A percentile compares a stretch with the other conserved stretches of the same genome.
phyloP scores from a whole-genome alignment of 257 asterid genomes.

The Coffea canephora region DNA sequence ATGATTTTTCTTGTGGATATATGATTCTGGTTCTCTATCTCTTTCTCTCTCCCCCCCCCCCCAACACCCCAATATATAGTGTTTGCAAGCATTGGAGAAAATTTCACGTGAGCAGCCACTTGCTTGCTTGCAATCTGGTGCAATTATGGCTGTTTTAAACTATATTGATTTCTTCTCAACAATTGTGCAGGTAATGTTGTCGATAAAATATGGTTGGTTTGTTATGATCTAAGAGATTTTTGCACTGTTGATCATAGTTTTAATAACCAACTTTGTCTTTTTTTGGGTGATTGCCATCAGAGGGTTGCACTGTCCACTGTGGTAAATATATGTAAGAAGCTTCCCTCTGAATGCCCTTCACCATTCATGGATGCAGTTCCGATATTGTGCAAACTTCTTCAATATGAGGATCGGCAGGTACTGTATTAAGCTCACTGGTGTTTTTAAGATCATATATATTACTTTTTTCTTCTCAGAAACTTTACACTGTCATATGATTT shows the following conservation, averaged over 20 bases:
- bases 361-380: constrained; percentile 95
- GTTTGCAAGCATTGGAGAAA: constrained; percentile 91
- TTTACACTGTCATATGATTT: constrained; percentile 9
- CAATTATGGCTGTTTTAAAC: constrained; percentile 79
- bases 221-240: background rate
- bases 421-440: constrained; percentile 8
- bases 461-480: background rate
- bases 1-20: constrained; percentile 4
- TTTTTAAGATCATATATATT: background rate
- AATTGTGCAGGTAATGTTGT: constrained; percentile 68
- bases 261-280: constrained; percentile 12
- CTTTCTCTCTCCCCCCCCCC: constrained; percentile 6
- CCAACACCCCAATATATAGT: constrained; percentile 35
- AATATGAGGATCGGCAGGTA: constrained; percentile 90
- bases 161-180: constrained; percentile 93
- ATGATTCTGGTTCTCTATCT: constrained; percentile 7
- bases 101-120: constrained; percentile 87
- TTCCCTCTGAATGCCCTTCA: constrained; percentile 62
- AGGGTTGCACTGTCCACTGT: constrained; percentile 92
- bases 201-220: background rate
- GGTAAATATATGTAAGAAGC: constrained; percentile 77
- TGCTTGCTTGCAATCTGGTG: constrained; percentile 91
- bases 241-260: background rate
- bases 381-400: constrained; percentile 83
- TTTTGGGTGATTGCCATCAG: constrained; percentile 37